Base-by-base conservation (phyloP, 2,329 filamentous ascomycete genomes). In the Colletotrichum abscissum region DNA sequence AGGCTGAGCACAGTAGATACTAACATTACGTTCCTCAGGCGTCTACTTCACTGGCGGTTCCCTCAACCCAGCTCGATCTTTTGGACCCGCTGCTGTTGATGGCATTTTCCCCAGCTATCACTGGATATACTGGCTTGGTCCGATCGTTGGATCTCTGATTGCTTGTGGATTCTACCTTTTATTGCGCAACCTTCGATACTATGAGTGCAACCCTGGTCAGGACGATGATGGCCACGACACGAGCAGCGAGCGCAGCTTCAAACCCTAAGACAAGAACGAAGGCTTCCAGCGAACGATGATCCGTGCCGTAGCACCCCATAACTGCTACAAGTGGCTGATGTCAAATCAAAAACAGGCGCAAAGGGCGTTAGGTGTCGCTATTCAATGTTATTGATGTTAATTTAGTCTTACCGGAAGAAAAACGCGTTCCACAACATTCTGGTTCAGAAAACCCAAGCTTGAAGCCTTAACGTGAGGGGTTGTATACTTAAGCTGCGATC, bases 111-210 rank as follows among this genome's bases (percentile, higher is more conserved):
- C 81, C 1, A 76, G 77, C 19, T 87, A 88, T 77, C 85, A 87
- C 67, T 89, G 87, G 87, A 88, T 89, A 76, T 89, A 88, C 80
- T 89, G 87, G 85, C 76, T 90, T 12, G 89, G 88, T 0, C 89
- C 89, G 1, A 79, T 85, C 11, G 79, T 88, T 63, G 89, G 89
- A 0, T 77, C 86, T 0, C 63, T 87, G 6, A 78, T 90, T 16
- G 88, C 88, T 1, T 85, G 82, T n/a, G 81, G 73, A 8, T 82
- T 88, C 24, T 91, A 89, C 80, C 84, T 83, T 71, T 74, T 88
- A 3, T 80, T 91, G 67, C 88, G 88, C 78, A 78, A 81, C 35
- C 81, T 90, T 38, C 84, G 89, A 67, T 90, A 89, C 78, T 81
- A 86, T 75, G 86, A 82, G 14, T 84, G 83, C 69, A 88, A 89